phyloP scores from a whole-genome alignment of 176 grass and related monocot genomes.

The Dactylis glomerata region DNA sequence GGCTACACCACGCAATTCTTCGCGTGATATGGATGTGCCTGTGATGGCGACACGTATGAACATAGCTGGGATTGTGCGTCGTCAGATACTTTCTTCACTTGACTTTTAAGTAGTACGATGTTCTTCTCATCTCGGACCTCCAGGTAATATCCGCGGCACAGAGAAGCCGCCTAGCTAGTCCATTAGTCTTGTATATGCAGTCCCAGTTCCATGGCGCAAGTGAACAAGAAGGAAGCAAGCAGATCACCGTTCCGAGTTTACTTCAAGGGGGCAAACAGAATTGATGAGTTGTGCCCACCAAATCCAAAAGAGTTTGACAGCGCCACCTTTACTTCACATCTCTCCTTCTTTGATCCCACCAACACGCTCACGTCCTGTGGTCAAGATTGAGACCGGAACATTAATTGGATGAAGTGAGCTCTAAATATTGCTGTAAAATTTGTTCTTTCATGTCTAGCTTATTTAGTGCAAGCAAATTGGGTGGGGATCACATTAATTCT shows the following conservation, averaged over 20 bases:
- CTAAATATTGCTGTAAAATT: background rate
- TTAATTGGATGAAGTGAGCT: background rate
- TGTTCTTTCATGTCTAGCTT: constrained; percentile 1
- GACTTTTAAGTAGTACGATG: constrained; percentile 26
- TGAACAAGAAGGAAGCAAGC: constrained; percentile 15
- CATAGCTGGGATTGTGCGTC: background rate
- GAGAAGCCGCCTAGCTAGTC: constrained; percentile 1
- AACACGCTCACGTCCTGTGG: constrained; percentile 63
- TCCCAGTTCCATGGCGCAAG: constrained; percentile 21
- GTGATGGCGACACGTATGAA: constrained; percentile 20
- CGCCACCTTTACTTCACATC: constrained; percentile 79
- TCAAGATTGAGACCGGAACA: constrained; percentile 20
- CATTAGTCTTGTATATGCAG: constrained; percentile 31
- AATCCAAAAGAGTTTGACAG: constrained; percentile 99
- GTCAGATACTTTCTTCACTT: constrained; percentile 13
- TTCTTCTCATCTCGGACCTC: constrained; percentile 33
- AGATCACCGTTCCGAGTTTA: constrained; percentile 23
- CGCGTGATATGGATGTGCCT: background rate
- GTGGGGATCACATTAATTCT: background rate
- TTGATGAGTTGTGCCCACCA: constrained; percentile 95
- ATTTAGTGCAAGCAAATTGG: background rate
- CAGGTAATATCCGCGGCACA: constrained; percentile 3
- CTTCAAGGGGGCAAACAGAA: constrained; percentile 79
- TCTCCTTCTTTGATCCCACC: constrained; percentile 82
- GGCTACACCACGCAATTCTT: constrained; percentile 16